phyloP scores from a whole-genome alignment of 371 early-diverging fungal species.

The Rhizopus sp. region DNA sequence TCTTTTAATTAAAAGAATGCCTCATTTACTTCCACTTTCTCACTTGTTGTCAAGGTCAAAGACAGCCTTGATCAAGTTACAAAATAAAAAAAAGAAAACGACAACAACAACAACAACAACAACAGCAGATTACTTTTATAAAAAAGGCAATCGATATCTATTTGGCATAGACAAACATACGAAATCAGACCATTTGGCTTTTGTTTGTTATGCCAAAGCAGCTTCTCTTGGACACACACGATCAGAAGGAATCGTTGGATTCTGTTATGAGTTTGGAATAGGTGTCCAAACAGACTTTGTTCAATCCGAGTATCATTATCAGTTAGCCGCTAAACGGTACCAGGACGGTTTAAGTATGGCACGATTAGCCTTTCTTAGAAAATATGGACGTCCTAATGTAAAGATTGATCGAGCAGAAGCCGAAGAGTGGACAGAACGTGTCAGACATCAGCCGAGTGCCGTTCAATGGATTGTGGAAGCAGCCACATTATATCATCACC shows the following conservation, averaged over 20 bases:
- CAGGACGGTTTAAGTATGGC: constrained; percentile 59
- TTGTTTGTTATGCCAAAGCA: constrained; percentile 45
- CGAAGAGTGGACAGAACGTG: constrained; percentile 52
- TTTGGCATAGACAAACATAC: constrained; percentile 54
- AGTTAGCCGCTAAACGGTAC: constrained; percentile 38
- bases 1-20: background rate
- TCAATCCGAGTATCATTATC: constrained; percentile 57
- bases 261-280: constrained; percentile 79
- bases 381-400: constrained; percentile 72
- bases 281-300: constrained; percentile 58
- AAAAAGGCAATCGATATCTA: constrained; percentile 44
- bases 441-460: constrained; percentile 32
- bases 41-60: background rate
- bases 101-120: constrained; percentile 2
- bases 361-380: constrained; percentile 66
- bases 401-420: constrained; percentile 70
- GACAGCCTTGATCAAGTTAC: constrained; percentile 19
- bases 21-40: background rate
- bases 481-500: constrained; percentile 38
- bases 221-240: constrained; percentile 39
- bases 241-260: constrained; percentile 55
- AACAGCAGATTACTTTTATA: constrained; percentile 20
- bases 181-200: constrained; percentile 41
- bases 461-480: constrained; percentile 63
- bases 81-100: constrained; percentile 3